phyloP scores from a whole-genome alignment of 2,329 filamentous ascomycete genomes.

The Exophiala viscosa region DNA sequence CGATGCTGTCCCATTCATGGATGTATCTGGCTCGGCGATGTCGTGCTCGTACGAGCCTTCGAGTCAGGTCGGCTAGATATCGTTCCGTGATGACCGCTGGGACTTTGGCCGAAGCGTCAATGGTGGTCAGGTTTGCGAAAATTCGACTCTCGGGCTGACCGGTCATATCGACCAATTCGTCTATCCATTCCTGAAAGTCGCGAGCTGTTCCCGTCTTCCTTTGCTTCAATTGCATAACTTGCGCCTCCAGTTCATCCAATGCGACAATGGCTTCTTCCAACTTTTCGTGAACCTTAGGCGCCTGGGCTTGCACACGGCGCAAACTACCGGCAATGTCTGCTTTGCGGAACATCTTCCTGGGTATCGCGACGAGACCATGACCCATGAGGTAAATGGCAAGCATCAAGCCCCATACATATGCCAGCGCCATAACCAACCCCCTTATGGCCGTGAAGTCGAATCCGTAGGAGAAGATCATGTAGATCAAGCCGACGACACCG shows the following conservation, averaged over 20 bases:
- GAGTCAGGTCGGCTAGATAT: slow-evolving; percentile 84
- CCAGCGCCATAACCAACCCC: slow-evolving; percentile 82
- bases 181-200: slow-evolving; percentile 89
- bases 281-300: slow-evolving; percentile 79
- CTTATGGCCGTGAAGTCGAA: slow-evolving; percentile 72
- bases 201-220: slow-evolving; percentile 74
- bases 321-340: slow-evolving; percentile 72
- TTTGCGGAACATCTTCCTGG: slow-evolving; percentile 73
- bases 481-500: slow-evolving; percentile 69
- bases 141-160: slow-evolving; percentile 61
- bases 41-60: slow-evolving; percentile 73
- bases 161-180: slow-evolving; percentile 78
- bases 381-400: slow-evolving; percentile 97
- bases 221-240: slow-evolving; percentile 73
- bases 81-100: slow-evolving; percentile 87
- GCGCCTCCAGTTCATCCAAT: slow-evolving; percentile 75
- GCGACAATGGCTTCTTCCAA: slow-evolving; percentile 78
- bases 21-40: slow-evolving; percentile 80
- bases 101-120: slow-evolving; percentile 46
- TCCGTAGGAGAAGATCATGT: slow-evolving; percentile 76
- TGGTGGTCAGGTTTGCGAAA: slow-evolving; percentile 36
- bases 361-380: slow-evolving; percentile 89
- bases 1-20: slow-evolving; percentile 78
- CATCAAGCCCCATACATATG: slow-evolving; percentile 88
- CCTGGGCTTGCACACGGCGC: slow-evolving; percentile 70